Percentiles rank a stretch among this genome's conserved stretches.
Conservation (phyloP, 2,329 filamentous ascomycete genomes). For the Neoscytalidium dimidiatum region DNA sequence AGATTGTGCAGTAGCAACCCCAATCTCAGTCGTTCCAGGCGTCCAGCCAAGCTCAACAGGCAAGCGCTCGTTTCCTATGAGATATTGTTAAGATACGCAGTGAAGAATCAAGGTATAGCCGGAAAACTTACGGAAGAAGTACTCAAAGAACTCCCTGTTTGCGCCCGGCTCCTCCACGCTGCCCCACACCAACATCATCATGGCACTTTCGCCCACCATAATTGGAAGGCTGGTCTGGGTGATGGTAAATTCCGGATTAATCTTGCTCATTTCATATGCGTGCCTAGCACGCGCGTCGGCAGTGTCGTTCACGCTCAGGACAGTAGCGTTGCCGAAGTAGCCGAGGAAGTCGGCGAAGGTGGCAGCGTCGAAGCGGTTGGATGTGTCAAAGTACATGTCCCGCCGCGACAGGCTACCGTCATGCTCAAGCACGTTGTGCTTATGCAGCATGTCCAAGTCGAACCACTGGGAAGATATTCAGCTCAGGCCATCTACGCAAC, state of each 20-base stretch:
- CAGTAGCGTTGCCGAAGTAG: constrained; percentile 18
- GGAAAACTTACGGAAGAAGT: constrained; percentile 29
- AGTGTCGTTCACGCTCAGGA: constrained; percentile 9
- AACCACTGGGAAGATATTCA: constrained; percentile 23
- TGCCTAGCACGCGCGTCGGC: constrained; percentile 23
- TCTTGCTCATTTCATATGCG: constrained; percentile 22
- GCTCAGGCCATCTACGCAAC: background rate
- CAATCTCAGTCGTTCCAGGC: background rate
- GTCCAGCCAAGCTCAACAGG: background rate
- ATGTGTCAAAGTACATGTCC: constrained; percentile 20
- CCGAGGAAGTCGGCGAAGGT: constrained; percentile 29
- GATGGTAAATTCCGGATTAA: constrained; percentile 26
- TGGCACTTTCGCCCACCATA: constrained; percentile 27
- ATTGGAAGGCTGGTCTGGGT: constrained; percentile 21
- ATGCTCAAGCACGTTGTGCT: constrained; percentile 38
- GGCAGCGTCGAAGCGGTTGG: constrained; percentile 25
- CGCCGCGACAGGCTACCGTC: constrained; percentile 35
- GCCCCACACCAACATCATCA: constrained; percentile 25
- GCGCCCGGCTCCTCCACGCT: constrained; percentile 22
- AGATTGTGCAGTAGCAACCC: background rate
- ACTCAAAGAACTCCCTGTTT: constrained; percentile 26
- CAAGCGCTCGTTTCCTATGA: constrained; percentile 3
- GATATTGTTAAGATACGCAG: background rate
- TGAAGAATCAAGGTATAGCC: background rate
- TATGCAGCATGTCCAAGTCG: constrained; percentile 34